Evolutionary conservation across 2,329 filamentous ascomycete genomes (phyloP), one percentile per base, ranked within the genome.

Genomic region (Penicillium rolfsii): DNA sequence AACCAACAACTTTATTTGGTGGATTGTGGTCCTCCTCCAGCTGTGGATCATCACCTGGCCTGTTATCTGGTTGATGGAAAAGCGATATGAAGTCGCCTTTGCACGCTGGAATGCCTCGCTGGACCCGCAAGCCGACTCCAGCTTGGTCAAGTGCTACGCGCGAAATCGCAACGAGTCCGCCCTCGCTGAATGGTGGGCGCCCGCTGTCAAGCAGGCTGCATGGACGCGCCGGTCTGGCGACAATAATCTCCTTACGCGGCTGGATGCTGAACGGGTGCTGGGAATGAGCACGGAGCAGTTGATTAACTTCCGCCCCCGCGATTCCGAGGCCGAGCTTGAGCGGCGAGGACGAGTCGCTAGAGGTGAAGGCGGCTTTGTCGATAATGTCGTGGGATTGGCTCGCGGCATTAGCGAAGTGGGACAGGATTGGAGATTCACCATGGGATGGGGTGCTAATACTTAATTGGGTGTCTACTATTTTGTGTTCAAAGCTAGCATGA

Each of bases 1-100:
- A n/a, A 68, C 70, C 6, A 76, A 76, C 55, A 35, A n/a, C 6
- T 71, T 66, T 36, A 65, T 76, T 7, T 79, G 72, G 67, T 78
- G 71, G 71, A 8, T 43, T 3, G 72, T 72, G 33, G 70, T 78
- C 9, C 65, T 79, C 38, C 65, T 76, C 7, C 76, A 78, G 56
- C 68, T 79, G 7, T 79, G 76, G 76, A 70, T 78, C 52, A 64
- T 79, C 52, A 69, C 75, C 6, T 79, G 76, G 76, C 76, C 76
- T 0, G 61, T 77, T 1, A 75, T 79, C 43, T 72, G 72, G 64
- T 55, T 77, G 1, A 59, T 78, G 35, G 76, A 79, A 55, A 73
- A 70, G 36, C 72, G 73, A 1, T 78, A 78, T 50, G 73, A 76
- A 19, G 61, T 77, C 1, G 70, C 72, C 12, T 61, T 66, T 4